Base-by-base conservation (phyloP, 805 yeast genomes). In the Schwanniomyces yamadae region DNA sequence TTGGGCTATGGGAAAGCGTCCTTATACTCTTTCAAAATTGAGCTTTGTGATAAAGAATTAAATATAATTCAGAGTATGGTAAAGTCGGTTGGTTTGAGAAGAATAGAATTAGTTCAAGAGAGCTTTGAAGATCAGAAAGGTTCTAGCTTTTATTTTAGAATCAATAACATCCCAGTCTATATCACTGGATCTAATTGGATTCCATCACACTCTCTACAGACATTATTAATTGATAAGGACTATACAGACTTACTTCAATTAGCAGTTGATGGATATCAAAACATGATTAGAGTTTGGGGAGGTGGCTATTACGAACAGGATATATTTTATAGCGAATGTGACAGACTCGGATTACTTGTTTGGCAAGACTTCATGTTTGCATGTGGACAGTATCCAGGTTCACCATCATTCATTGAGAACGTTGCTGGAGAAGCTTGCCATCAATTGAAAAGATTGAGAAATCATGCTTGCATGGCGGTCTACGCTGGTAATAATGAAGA, bases 321-420 rank as follows among this genome's bases (percentile, higher is more conserved):
- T 20, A 24, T 41, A 5, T 67, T 73, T 43, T 73, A 73, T 45
- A 54, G 59, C 18, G 63, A 58, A 39, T 73, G 77, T 50, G 77
- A 72, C 42, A 32, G 59, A 13, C 40, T 56, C 3, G 77, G 77
- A 3, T 35, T 75, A 8, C 29, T 75, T 45, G 69, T 75, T 6
- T 75, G 78, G 77, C 80, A 75, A 36, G 80, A 75, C 46, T 72
- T 75, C 48, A 68, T 74, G 78, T 75, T 75, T 59, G 79, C 76
- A 2, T 75, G 80, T 55, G 80, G 78, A 1, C 73, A 67, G 32
- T 75, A 75, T 40, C 80, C 79, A 3, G 71, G 61, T 4, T 58
- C 69, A 41, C 48, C 49, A 3, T 53, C 46, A 9, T 71, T 71
- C 40, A 45, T 61, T 15, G 49, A 48, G 4, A 51, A 48, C 28